Base-by-base conservation (phyloP, 768 basidiomycete genomes). In the Amanita rimosa region DNA sequence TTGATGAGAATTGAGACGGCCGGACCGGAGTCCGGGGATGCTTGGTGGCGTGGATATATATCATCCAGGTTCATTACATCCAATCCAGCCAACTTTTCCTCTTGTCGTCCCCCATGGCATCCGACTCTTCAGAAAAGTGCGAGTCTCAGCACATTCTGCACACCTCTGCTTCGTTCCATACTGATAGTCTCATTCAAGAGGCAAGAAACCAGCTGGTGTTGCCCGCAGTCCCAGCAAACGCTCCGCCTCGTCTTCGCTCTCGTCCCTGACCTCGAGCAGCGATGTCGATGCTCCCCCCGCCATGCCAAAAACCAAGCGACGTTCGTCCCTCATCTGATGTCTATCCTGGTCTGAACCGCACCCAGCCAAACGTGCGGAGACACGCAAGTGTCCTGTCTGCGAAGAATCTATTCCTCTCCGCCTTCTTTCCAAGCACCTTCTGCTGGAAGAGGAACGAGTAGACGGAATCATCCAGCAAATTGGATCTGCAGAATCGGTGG, bases 301-400 rank as follows among this genome's bases (percentile, higher is more conserved):
- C 9, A 55, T 58, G 14, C 63, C 66, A 31, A 69, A 62, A 19
- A 58, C 64, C 14, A 80, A 78, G 67, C 75, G 76, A 68, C 62
- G 77, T 76, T 57, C 55, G 74, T 64, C n/a, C 3, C 26, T 24
- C 2, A 17, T 17, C 9, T 40, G 7, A 16, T 40, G 33, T 48
- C 39, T 39, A 11, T 6, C 29, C 16, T 10, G 14, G 31, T 39
- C 38, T 48, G 6, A 48, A 35, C 31, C 19, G 7, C 14, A 4
- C 21, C 4, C 50, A 86, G 84, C 72, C 3, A 85, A 79, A 60
- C 77, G 81, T 38, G 85, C 82, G 14, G 85, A 88, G 59, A 90
- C 84, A 2, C 71, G 79, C 50, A 68, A 68, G 51, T 91, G 87
- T 58, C 88, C 87, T 1, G 76, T 83, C 34, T 91, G 87, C 63